Base-by-base conservation (phyloP, 2,329 filamentous ascomycete genomes). In the Aspergillus phoenicis region DNA sequence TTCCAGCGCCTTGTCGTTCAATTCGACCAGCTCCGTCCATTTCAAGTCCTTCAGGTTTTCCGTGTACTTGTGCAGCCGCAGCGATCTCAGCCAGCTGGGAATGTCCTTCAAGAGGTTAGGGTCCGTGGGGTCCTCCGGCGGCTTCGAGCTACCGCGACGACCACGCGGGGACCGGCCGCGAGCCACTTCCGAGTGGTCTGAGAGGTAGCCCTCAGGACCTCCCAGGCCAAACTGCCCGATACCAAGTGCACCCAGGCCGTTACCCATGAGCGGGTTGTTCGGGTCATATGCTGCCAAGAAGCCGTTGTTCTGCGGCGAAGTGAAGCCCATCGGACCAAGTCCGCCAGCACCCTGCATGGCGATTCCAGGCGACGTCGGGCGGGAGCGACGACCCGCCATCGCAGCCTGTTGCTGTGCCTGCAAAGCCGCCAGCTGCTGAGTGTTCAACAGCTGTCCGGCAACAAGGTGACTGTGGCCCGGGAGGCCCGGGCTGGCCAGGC, bases 41-140 rank as follows among this genome's bases (percentile, higher is more conserved):
- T 95, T 93, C 83, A 98, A 87, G 73, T 98, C 94, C 80, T 98
- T 99, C 65, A 99, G 81, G 70, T 98, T 96, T 69, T 99, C 95
- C 8, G 95, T 99, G 79, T 99, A 99, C 82, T 99, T 99, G 84
- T 99, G 95, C 71, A 99, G 84, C 62, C 95, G 88, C 74, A 98
- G 84, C 76, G 93, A 97, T 75, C 95, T 88, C 71, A 99, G 85
- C 95, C 95, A 99, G 76, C 89, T 90, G 58, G 95, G 94, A 68
- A 99, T 97, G 73, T 99, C 95, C 79, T 96, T 91, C 69, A 99
- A 84, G 62, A 99, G 85, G 45, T 85, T 88, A 15, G 91, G 90
- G 77, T 99, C 95, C 20, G 94, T 98, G 4, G 95, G 95, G 72
- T 99, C 95, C 82, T 99, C 95, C 51, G 95, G 95, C 30, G 95